phyloP scores from a whole-genome alignment of 2,329 filamentous ascomycete genomes.

The Penicillium sp. region DNA sequence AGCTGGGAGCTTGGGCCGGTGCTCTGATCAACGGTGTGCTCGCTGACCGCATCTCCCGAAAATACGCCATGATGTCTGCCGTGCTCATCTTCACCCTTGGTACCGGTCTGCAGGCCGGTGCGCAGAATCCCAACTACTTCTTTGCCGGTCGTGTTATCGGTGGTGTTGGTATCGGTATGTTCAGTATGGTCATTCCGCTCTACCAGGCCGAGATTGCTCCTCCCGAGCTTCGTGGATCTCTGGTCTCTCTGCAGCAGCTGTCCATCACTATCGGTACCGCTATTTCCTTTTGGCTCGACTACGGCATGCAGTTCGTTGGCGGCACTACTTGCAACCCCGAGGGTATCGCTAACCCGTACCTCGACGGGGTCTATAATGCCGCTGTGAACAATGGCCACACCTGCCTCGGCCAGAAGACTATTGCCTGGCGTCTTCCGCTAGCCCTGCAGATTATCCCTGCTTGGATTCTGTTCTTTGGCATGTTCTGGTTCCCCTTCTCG shows the following conservation, averaged over 20 bases:
- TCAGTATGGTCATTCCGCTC: conserved; percentile 32
- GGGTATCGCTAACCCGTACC: conserved; percentile 11
- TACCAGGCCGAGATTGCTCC: conserved; percentile 43
- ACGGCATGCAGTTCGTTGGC: conserved; percentile 57
- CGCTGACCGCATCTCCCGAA: conserved; percentile 31
- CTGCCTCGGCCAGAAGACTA: conserved; percentile 58
- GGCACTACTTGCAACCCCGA: conserved; percentile 7
- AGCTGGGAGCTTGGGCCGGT: conserved; percentile 37
- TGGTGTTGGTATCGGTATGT: conserved; percentile 32
- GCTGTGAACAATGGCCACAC: conserved; percentile 66
- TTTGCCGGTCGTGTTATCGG: conserved; percentile 29
- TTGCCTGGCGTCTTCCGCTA: conserved; percentile 49
- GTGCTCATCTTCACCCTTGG: conserved; percentile 36
- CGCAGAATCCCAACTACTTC: conserved; percentile 29
- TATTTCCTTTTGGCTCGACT: conserved; percentile 54
- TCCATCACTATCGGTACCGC: conserved; percentile 57
- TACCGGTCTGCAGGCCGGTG: conserved; percentile 27
- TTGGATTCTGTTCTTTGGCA: conserved; percentile 64
- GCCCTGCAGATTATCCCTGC: conserved; percentile 61
- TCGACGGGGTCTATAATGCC: conserved; percentile 55
- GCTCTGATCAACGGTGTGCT: conserved; percentile 31
- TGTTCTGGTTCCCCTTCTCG: conserved; percentile 79
- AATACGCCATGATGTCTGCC: conserved; percentile 35
- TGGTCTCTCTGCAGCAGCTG: conserved; percentile 65
- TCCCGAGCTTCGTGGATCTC: conserved; percentile 64